A percentile compares a stretch with the other conserved stretches of the same genome.
Evolutionary conservation across 2,329 filamentous ascomycete genomes (phyloP).

Genomic region (Ophiostoma himal-ulmi): DNA sequence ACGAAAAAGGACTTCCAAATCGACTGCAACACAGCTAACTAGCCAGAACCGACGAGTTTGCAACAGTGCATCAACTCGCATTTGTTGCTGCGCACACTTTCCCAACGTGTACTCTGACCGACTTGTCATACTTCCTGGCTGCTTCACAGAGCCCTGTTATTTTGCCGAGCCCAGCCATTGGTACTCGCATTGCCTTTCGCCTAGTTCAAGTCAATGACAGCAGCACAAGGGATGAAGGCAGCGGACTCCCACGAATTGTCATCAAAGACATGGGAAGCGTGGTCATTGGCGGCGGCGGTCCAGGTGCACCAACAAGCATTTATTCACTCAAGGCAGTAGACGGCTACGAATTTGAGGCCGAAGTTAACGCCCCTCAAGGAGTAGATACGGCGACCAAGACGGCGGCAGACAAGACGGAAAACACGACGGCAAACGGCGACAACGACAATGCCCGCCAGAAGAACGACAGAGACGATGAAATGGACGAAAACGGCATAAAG

Average conservation of each 20-base stretch:
- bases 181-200: constrained; percentile 81
- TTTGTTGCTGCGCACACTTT: constrained; percentile 82
- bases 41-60: constrained; percentile 65
- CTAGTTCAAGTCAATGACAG: constrained; percentile 73
- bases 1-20: background rate
- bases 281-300: constrained; percentile 60
- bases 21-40: background rate
- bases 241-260: constrained; percentile 52
- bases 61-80: constrained; percentile 53
- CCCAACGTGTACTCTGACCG: constrained; percentile 70
- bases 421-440: background rate
- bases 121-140: constrained; percentile 72
- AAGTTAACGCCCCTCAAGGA: background rate
- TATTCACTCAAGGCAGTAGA: constrained; percentile 33
- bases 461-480: constrained; percentile 23
- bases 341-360: constrained; percentile 24
- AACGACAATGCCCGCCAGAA: constrained; percentile 21
- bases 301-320: constrained; percentile 29
- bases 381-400: background rate
- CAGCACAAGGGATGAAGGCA: constrained; percentile 29
- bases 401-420: background rate
- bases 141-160: constrained; percentile 48
- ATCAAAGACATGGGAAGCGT: constrained; percentile 79
- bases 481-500: constrained; percentile 57
- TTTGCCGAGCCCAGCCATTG: constrained; percentile 67